Evolutionary conservation across 805 yeast species (phyloP).

Genomic region (Metschnikowia proteae): DNA sequence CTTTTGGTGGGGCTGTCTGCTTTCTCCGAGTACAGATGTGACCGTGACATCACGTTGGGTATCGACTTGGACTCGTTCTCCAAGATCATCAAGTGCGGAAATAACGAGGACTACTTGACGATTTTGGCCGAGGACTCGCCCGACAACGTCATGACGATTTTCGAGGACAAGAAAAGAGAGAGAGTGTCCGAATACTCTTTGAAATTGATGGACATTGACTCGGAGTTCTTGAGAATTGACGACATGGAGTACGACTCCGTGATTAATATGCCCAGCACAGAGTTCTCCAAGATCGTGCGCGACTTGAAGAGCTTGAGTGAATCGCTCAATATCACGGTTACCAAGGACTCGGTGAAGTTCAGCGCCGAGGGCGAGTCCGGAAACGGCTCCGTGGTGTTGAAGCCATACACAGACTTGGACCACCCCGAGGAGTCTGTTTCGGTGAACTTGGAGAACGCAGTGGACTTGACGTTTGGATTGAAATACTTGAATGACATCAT

Average conservation of each 20-base stretch:
- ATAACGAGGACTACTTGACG: conserved; percentile 82
- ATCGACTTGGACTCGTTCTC: conserved; percentile 82
- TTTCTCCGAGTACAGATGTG: conserved; percentile 91
- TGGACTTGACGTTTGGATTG: conserved; percentile 84
- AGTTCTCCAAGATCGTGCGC: conserved; percentile 84
- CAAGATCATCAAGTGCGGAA: conserved; percentile 88
- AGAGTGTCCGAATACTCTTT: conserved; percentile 88
- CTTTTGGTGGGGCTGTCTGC: conserved; percentile 84
- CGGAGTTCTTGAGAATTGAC: conserved; percentile 89
- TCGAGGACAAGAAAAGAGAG: conserved; percentile 89
- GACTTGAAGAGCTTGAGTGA: conserved; percentile 86
- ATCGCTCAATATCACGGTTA: conserved; percentile 77
- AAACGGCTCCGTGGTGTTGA: conserved; percentile 77
- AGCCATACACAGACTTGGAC: conserved; percentile 80
- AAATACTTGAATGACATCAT: conserved; percentile 88
- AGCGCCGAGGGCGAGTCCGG: conserved; percentile 90
- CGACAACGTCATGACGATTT: conserved; percentile 71
- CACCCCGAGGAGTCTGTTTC: conserved; percentile 69
- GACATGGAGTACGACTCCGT: conserved; percentile 89
- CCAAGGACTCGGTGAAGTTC: conserved; percentile 90
- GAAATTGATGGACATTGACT: conserved; percentile 94
- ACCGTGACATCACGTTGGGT: conserved; percentile 87
- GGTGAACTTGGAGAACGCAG: conserved; percentile 81
- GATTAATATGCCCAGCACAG: conserved; percentile 81
- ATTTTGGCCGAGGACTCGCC: conserved; percentile 87